Evolutionary conservation across 768 basidiomycete species (phyloP), one percentile per base, ranked within the genome.

Genomic region (Clavulina sp.): DNA sequence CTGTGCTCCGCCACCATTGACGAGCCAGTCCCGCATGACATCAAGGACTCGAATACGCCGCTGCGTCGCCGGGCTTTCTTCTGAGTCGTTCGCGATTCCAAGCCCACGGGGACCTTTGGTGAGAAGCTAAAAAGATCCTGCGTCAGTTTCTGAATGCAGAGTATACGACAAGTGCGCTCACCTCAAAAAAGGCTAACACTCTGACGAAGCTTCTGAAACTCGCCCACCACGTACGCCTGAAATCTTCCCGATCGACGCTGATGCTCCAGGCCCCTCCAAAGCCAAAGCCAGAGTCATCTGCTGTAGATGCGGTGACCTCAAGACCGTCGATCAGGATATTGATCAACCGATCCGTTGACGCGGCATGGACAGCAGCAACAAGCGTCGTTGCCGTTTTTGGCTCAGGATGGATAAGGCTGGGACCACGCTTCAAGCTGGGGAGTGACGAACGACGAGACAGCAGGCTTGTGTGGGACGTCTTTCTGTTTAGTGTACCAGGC

Each of bases 231-330:
- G 84, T 74, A 41, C 69, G 70, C 2, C 77, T 71, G 65, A 84
- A 88, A 60, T 87, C 85, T 1, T 60, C 66, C 41, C 77, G 73
- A 65, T 88, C 85, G 13, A 88, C 73, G 24, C 77, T 68, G 40
- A 87, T 66, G 46, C 83, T 78, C 31, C 83, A 69, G 0, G 81
- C 81, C 66, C 76, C 81, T 1, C 78, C 77, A 56, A 84, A 81
- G 68, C 82, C 84, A 63, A 88, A 84, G 0, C 86, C 86, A 57
- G 85, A 87, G 60, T 88, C 85, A 57, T 89, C 85, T 0, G 86
- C 77, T 3, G 85, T 81, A 0, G 81, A 80, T 0, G 86, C 83
- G 0, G 81, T 80, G 3, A 88, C 76, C 46, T 76, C 76, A 19
- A 88, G 66, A 3, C 86, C 86, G 59, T 83, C 80, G 0, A 84